Conservation (phyloP, 2,329 filamentous ascomycete genomes). For the Talaromyces sp. region DNA sequence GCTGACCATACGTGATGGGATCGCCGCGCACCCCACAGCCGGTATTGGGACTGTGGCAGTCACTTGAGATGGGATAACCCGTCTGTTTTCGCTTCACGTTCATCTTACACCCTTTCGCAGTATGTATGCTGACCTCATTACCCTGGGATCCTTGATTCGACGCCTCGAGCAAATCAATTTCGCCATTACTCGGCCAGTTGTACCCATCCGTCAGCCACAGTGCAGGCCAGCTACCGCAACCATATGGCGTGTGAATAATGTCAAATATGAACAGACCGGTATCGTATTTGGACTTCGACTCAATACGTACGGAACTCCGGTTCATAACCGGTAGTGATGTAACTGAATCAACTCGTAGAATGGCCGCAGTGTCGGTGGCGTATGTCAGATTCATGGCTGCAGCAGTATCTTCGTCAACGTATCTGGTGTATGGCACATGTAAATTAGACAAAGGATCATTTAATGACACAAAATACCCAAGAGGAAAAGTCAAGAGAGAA, state of each 20-base stretch:
- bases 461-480: no score
- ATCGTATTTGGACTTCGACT: constrained; percentile 63
- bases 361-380: constrained; percentile 55
- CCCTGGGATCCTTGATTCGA: constrained; percentile 58
- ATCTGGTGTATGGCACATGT: no score
- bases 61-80: constrained; percentile 45
- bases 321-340: constrained; percentile 62
- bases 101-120: constrained; percentile 57
- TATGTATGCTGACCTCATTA: constrained; percentile 65
- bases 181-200: constrained; percentile 66
- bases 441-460: background rate
- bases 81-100: constrained; percentile 58
- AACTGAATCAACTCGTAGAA: constrained; percentile 64
- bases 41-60: constrained; percentile 59
- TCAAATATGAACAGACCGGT: constrained; percentile 70
- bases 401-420: constrained; percentile 35
- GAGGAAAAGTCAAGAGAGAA: no score
- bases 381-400: constrained; percentile 61
- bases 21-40: constrained; percentile 59
- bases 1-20: constrained; percentile 52
- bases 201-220: constrained; percentile 65
- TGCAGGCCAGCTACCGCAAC: constrained; percentile 67
- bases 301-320: constrained; percentile 65
- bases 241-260: constrained; percentile 64
- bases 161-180: constrained; percentile 66